Evolutionary conservation across 148 eudicot species (phyloP).

Genomic region (Polygonum maritimum): DNA sequence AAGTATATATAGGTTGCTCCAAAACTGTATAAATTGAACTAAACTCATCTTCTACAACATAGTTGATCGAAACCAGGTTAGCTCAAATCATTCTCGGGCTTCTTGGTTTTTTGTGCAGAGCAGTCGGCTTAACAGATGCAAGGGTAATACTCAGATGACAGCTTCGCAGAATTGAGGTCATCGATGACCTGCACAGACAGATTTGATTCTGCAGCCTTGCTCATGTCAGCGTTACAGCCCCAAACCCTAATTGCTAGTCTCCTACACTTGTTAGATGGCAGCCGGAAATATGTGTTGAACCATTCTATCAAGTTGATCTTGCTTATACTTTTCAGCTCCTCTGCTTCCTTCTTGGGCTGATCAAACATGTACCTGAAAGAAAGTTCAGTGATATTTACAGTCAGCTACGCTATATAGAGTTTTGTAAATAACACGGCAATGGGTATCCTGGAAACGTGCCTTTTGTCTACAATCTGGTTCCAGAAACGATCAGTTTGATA

Average conservation of each 20-base stretch:
- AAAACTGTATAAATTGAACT: not conserved
- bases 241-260: constrained; percentile 74
- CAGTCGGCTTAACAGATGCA: constrained; percentile 44
- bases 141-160: constrained; percentile 50
- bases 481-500: constrained; percentile 73
- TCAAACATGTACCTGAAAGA: constrained; percentile 81
- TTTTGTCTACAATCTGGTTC: constrained; percentile 78
- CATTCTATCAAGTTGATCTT: constrained; percentile 61
- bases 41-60: not conserved
- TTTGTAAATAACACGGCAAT: not conserved
- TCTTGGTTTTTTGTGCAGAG: not conserved
- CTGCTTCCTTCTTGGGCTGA: constrained; percentile 65
- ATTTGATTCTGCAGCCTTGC: constrained; percentile 25
- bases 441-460: constrained; percentile 26
- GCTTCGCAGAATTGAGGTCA: constrained; percentile 48
- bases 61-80: not conserved
- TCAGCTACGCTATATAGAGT: not conserved
- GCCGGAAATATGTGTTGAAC: constrained; percentile 51
- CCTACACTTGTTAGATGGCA: constrained; percentile 60
- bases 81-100: not conserved
- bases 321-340: constrained; percentile 35
- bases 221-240: constrained; percentile 73
- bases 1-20: not conserved
- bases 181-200: constrained; percentile 33
- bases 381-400: not conserved